Evolutionary conservation across 805 yeast species (phyloP).

Genomic region (Candida coleopterorum): DNA sequence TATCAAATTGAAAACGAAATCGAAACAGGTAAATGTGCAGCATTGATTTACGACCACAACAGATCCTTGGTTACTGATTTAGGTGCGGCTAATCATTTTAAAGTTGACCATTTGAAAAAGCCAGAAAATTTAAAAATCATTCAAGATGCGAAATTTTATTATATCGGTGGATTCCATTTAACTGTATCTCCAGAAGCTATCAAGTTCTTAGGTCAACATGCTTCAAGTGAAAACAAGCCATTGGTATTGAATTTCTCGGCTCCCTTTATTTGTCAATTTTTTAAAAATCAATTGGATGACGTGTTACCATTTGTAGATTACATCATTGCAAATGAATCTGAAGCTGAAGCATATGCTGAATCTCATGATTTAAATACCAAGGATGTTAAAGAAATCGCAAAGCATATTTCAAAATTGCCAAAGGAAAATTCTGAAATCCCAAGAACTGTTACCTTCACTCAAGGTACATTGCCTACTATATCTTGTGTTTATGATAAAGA

Average conservation of each 20-base stretch:
- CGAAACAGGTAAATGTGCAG: slow-evolving; percentile 98
- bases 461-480: slow-evolving; percentile 89
- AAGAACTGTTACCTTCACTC: slow-evolving; percentile 91
- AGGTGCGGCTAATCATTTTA: slow-evolving; percentile 97
- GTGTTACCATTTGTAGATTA: slow-evolving; percentile 83
- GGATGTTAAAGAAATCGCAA: slow-evolving; percentile 75
- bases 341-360: slow-evolving; percentile 92
- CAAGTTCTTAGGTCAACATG: slow-evolving; percentile 83
- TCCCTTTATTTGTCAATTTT: slow-evolving; percentile 93
- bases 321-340: slow-evolving; percentile 94
- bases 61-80: slow-evolving; percentile 94
- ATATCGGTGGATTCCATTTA: slow-evolving; percentile 98
- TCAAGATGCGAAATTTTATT: slow-evolving; percentile 73
- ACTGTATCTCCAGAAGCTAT: slow-evolving; percentile 97
- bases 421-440: slow-evolving; percentile 62
- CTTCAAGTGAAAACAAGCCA: slow-evolving; percentile 73
- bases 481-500: slow-evolving; percentile 56
- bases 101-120: slow-evolving; percentile 77
- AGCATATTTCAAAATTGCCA: slow-evolving; percentile 72
- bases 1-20: slow-evolving; percentile 74
- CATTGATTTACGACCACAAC: slow-evolving; percentile 79
- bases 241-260: slow-evolving; percentile 88
- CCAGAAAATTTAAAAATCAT: slow-evolving; percentile 89
- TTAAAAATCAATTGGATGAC: slow-evolving; percentile 83
- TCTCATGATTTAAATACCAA: slow-evolving; percentile 61